Evolutionary conservation across 169 alveolate species (phyloP), one percentile per base, ranked within the genome.

Genomic region (Plasmodium adleri): DNA sequence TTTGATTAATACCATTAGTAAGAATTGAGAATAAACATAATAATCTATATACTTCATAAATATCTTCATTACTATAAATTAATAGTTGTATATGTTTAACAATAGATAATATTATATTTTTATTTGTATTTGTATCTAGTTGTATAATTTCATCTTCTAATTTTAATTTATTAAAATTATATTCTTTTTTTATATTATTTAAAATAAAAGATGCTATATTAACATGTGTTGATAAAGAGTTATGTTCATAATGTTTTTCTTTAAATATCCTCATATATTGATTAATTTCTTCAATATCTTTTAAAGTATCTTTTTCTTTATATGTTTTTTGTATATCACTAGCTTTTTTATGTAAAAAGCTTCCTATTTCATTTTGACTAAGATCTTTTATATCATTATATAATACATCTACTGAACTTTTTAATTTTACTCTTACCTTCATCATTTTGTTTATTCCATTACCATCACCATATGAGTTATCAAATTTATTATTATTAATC

Each of bases 201-300:
- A 92, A 89, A 39, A 96, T 72, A 86, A 91, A 95, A 43, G 97
- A 95, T 68, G 97, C 97, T 10, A 96, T 88, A 62, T 96, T 96
- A 24, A 96, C 97, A 88, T 96, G 98, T 0, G 93, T 93, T 3
- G 97, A 92, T 22, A 96, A 95, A n/a, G 96, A 94, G 17, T 95
- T 92, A 74, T 96, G 97, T 66, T 96, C 98, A 88, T 88, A 92
- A 76, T 96, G 98, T 68, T 95, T 93, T 28, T 68, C 92, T 74
- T 96, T 96, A 92, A 96, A 93, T 80, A 93, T 95, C 64, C 93
- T 92, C 87, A 96, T 95, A 74, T 95, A 96, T 17, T 92, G 96
- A 60, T 95, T 96, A 63, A 96, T 96, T 70, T 95, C 97, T 43
- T 93, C 93, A 9, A 96, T 95, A 59, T 96, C 95, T 45, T 94